Base-by-base conservation (phyloP, 306 rosid species). In the Cyclanthera cordifolia region DNA sequence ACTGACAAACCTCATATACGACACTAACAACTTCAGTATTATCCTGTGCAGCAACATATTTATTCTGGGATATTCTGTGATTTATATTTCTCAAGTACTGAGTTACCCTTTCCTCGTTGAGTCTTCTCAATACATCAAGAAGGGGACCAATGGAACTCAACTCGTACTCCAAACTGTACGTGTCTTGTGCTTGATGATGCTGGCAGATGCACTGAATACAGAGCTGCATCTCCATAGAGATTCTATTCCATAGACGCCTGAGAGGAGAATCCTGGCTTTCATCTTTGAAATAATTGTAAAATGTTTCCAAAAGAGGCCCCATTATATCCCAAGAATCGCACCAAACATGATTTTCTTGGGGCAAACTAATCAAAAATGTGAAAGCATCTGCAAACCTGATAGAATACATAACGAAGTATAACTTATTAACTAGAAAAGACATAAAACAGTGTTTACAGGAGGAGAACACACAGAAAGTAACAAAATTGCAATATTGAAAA, bases 271-370 rank as follows among this genome's bases (percentile, higher is more conserved):
- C 88, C 16, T 71, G 69, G 65, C 82, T 77, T 56, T 87, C 85
- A 39, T 89, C 88, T 83, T 87, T 89, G 75, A 78, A 82, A 81
- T 80, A 92, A 82, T 89, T 92, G 86, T 87, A 92, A 79, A 92
- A 92, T 4, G 98, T 89, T 82, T 92, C 98, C 69, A 92, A 72
- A 71, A 92, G 91, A 51, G 96, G 98, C 30, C 88, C 92, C 96
- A 92, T 92, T 75, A 92, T 48, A 60, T 92, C 98, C 93, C 88
- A 84, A 10, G 77, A 79, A 63, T 82, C 95, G 82, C 98, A 92
- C 98, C 98, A 92, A 65, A 92, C 82, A 79, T 92, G 98, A 76
- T 71, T 79, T 46, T 86, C 91, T 74, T 65, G 52, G 1, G 95
- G 88, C 82, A 89, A 75, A 75, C 74, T 73, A 34, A 87, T 87